These are phyloP conservation scores for Cyamopsis tetragonoloba DNA, from an alignment of 306 rosid genomes.

Conservation along the genomic window DNA sequence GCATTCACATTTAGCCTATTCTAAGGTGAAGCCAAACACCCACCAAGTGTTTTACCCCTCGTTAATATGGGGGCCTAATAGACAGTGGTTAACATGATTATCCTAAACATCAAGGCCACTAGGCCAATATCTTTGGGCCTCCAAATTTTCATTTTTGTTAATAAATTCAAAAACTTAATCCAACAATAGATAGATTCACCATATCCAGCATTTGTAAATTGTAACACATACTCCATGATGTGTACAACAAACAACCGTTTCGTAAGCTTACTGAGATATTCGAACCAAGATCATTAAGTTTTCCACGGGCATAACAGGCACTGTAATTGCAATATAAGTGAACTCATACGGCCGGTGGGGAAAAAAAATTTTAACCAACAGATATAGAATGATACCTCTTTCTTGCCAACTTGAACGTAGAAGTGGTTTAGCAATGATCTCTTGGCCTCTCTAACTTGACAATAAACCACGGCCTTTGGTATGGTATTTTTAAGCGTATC, in stretches of 20 bases:
- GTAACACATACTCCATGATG: neutral
- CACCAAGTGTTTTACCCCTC: too few species aligned
- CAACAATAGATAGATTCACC: neutral
- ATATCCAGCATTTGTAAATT: neutral
- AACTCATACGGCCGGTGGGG: conserved; percentile 2
- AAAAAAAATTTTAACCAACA: conserved; percentile 8
- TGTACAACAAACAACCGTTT: neutral
- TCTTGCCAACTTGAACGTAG: conserved; percentile 77
- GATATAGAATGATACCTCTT: conserved; percentile 60
- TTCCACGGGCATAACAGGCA: neutral
- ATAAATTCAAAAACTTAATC: conserved; percentile 3
- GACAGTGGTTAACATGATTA: neutral
- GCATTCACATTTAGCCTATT: too few species aligned
- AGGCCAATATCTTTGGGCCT: neutral
- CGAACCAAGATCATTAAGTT: neutral
- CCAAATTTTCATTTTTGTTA: neutral
- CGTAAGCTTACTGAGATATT: neutral
- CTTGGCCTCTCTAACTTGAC: conserved; percentile 99
- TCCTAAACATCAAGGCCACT: neutral
- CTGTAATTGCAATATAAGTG: conserved; percentile 1
- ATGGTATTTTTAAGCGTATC: conserved; percentile 80
- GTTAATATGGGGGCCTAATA: neutral
- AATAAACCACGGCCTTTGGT: conserved; percentile 96
- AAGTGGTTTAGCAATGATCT: conserved; percentile 80
- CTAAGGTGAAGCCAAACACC: too few species aligned